phyloP scores from a whole-genome alignment of 139 green algal genomes.

The Chlamydomonas asymmetrica region DNA sequence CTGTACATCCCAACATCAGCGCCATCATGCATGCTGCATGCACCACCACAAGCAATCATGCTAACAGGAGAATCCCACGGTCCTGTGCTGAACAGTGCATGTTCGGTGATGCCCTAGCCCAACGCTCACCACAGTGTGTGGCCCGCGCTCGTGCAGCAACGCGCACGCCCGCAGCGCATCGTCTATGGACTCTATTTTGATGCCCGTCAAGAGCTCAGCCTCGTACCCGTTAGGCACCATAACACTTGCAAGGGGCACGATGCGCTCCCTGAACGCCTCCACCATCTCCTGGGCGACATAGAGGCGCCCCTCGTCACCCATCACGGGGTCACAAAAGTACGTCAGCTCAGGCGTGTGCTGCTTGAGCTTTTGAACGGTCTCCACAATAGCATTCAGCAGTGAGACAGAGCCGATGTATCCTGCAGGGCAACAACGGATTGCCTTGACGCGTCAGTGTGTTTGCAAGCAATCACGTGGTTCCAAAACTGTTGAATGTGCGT shows the following conservation, averaged over 20 bases:
- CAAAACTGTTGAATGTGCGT: too few species aligned
- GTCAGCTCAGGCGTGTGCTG: slow-evolving; percentile 64
- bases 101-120: too few species aligned
- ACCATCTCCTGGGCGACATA: slow-evolving; percentile 82
- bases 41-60: too few species aligned
- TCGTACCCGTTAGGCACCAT: slow-evolving; percentile 93
- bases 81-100: too few species aligned
- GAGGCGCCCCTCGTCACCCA: slow-evolving; percentile 88
- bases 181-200: slow-evolving; percentile 50
- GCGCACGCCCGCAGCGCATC: slow-evolving; percentile 65
- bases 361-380: slow-evolving; percentile 62
- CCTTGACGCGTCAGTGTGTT: too few species aligned
- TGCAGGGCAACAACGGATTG: too few species aligned
- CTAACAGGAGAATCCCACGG: background rate
- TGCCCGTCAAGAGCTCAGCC: slow-evolving; percentile 77
- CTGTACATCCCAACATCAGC: too few species aligned
- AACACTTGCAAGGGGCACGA: slow-evolving; percentile 73
- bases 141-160: slow-evolving; percentile 61
- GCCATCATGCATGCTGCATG: too few species aligned
- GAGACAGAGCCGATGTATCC: slow-evolving; percentile 89
- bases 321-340: slow-evolving; percentile 94
- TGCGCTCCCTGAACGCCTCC: slow-evolving; percentile 56
- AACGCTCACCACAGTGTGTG: slow-evolving; percentile 78
- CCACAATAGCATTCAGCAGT: slow-evolving; percentile 70
- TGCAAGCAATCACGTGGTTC: too few species aligned